Conservation (phyloP, 1,284 basidiomycete species). For the Kwoniella shivajii region DNA sequence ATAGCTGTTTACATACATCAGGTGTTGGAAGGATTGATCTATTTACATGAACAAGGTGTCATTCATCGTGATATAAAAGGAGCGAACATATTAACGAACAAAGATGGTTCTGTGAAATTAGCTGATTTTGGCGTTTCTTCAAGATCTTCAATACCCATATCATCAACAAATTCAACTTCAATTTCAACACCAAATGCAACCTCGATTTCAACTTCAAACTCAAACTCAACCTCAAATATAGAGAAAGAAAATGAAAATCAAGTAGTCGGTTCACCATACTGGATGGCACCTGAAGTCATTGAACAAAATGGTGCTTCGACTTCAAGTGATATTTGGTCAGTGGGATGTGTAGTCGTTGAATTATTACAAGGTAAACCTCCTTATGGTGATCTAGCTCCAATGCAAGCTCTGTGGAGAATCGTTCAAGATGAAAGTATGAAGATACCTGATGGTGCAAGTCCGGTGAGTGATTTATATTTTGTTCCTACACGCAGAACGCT, state of each 20-base stretch:
- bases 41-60: conserved; percentile 95
- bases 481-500: not conserved
- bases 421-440: conserved; percentile 97
- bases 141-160: conserved; percentile 54
- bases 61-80: conserved; percentile 99
- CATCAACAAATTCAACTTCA: conserved; percentile 1
- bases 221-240: not conserved
- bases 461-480: conserved; percentile 46
- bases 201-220: not conserved
- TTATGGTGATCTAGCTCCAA: conserved; percentile 92
- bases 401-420: conserved; percentile 97
- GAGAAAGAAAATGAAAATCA: conserved; percentile 65
- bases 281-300: conserved; percentile 99
- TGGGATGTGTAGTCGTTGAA: conserved; percentile 96
- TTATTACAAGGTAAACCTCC: conserved; percentile 94
- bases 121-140: conserved; percentile 91
- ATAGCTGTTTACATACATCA: conserved; percentile 96
- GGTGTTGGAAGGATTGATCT: conserved; percentile 82
- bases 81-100: conserved; percentile 96
- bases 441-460: conserved; percentile 88
- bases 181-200: not conserved
- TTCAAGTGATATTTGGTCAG: conserved; percentile 95
- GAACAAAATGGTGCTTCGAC: conserved; percentile 96
- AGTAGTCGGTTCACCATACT: conserved; percentile 95
- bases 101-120: conserved; percentile 93